Evolutionary conservation across 2,329 filamentous ascomycete genomes (phyloP), one percentile per base, ranked within the genome.

Genomic region (Ceratocystis destructans): DNA sequence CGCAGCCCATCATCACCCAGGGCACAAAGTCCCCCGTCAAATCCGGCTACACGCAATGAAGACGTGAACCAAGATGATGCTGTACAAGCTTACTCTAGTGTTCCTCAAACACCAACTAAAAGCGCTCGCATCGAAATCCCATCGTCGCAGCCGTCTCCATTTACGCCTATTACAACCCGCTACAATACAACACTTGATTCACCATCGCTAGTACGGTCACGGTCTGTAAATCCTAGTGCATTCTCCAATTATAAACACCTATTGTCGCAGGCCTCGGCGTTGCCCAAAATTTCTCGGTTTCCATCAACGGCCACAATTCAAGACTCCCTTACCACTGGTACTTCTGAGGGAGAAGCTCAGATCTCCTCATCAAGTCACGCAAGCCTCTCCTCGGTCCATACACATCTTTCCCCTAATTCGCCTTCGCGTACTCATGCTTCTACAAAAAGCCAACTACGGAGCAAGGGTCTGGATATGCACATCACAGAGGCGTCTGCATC

Each of bases 61-160:
- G 20, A n/a, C 20, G 8, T 7, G 22, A 25, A 10, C 15, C 55
- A 59, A 8, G 20, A n/a, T 10, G 12, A 8, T 8, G 12, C 5
- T 7, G n/a, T 31, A 31, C 28, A 59, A 37, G 33, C 25, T 25
- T 28, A 28, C 55, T 37, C 55, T 0, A 68, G 75, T n/a, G 71
- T 77, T 5, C 78, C 78, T 0, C 76, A 79, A 67, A 81, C 79
- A 5, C 79, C 78, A 0, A 69, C 69, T 1, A 74, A 74, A 20
- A 71, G 69, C 12, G 71, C 71, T 20, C 74, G 73, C 45, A 70
- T 74, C 1, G 77, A 80, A 68, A 76, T 80, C 5, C 78, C 78
- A 1, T 79, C 78, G 0, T 80, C 79, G 0, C 75, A 77, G 68
- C 62, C 70, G 68, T 67, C 65, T 5, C 68, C 69, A 10, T 75